Percentiles rank a stretch among this genome's conserved stretches.
Conservation (phyloP, 2,329 filamentous ascomycete genomes). For the Zelopaecilomyces penicillatus region DNA sequence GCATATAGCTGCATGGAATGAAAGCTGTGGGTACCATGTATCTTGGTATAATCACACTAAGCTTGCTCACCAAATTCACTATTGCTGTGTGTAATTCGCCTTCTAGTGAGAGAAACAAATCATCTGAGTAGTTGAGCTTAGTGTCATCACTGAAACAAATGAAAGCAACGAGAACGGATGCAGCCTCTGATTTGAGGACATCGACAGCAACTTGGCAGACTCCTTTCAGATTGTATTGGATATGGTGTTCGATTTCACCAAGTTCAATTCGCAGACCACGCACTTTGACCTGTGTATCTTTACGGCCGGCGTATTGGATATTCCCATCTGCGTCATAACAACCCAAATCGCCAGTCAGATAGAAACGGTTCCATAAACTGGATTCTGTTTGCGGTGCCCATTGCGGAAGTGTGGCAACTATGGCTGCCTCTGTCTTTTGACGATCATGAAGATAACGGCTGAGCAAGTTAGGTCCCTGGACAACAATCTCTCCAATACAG, state of each 20-base stretch:
- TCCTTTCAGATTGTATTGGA: background rate
- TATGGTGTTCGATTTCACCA: conserved; percentile 12
- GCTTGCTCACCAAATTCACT: background rate
- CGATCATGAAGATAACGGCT: conserved; percentile 16
- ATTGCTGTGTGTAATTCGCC: background rate
- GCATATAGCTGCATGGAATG: conserved; percentile 29
- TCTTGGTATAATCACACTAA: conserved; percentile 9
- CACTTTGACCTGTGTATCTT: conserved; percentile 50
- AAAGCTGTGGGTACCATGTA: conserved; percentile 35
- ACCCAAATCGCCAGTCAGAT: conserved; percentile 40
- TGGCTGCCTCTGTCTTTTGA: conserved; percentile 12
- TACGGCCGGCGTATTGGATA: conserved; percentile 39
- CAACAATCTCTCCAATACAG: conserved; percentile 17
- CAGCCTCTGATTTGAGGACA: background rate
- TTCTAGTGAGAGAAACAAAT: background rate
- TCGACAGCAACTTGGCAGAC: background rate
- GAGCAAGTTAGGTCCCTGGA: conserved; percentile 18
- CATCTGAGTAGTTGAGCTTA: conserved; percentile 4
- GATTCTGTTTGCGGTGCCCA: conserved; percentile 25
- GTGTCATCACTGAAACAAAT: background rate
- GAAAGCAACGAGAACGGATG: conserved; percentile 2
- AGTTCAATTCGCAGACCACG: conserved; percentile 48
- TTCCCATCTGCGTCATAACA: conserved; percentile 29
- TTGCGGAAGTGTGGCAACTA: conserved; percentile 17
- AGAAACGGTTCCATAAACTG: conserved; percentile 29